Conservation (phyloP, 805 yeast genomes). For the Yamadazyma ubonensis region DNA sequence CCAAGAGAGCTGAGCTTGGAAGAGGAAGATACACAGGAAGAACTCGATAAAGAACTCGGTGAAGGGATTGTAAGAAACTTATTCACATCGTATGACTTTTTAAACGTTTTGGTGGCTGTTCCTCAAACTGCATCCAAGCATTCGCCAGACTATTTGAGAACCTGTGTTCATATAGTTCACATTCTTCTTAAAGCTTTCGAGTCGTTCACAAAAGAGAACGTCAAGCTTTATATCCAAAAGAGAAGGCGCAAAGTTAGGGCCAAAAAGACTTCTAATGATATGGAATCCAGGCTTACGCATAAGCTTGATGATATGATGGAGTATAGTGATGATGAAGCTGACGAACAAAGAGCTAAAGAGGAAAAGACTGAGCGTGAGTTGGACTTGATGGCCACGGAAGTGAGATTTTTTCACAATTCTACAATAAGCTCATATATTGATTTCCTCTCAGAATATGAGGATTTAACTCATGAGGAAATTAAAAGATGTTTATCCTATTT, state of each 20-base stretch:
- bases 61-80: conserved; percentile 62
- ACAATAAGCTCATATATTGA: conserved; percentile 66
- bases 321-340: conserved; percentile 34
- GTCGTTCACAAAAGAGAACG: conserved; percentile 56
- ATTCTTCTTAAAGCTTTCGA: conserved; percentile 67
- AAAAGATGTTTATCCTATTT: conserved; percentile 67
- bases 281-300: conserved; percentile 19
- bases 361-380: conserved; percentile 47
- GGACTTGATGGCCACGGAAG: conserved; percentile 40
- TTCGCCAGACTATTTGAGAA: conserved; percentile 59
- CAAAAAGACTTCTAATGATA: conserved; percentile 20
- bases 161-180: conserved; percentile 63
- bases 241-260: conserved; percentile 38
- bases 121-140: conserved; percentile 65
- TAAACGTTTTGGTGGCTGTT: conserved; percentile 54
- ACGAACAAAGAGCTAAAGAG: conserved; percentile 31
- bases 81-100: conserved; percentile 63
- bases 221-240: conserved; percentile 47
- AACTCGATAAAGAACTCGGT: conserved; percentile 42
- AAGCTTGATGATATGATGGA: conserved; percentile 27
- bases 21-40: conserved; percentile 47
- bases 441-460: conserved; percentile 59
- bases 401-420: conserved; percentile 53
- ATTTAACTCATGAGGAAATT: conserved; percentile 58
- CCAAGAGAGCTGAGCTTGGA: conserved; percentile 26